Evolutionary conservation across 1,284 basidiomycete genomes (phyloP).

Genomic region (Sporisorium exsertum): DNA sequence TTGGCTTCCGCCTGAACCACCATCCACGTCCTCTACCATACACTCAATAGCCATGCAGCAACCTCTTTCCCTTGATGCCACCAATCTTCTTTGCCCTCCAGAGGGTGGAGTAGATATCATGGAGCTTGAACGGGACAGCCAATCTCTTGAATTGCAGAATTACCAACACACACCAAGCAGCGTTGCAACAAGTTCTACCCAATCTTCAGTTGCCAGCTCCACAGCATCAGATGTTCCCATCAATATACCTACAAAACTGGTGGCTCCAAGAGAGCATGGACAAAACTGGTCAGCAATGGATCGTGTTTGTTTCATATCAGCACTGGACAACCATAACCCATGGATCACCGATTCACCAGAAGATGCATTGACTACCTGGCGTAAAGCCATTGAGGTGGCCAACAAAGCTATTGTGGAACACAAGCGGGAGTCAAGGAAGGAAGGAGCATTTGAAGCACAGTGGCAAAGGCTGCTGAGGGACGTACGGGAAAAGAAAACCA

Average conservation of each 20-base stretch:
- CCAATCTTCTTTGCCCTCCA: neutral
- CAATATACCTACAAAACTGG: neutral
- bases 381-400: neutral
- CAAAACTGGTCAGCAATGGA: constrained; percentile 6
- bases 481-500: neutral
- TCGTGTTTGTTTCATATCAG: constrained; percentile 1
- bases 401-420: neutral
- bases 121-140: neutral
- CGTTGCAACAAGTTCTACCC: neutral
- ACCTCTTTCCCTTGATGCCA: neutral
- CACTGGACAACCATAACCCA: constrained; percentile 8
- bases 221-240: neutral
- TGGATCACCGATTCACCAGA: constrained; percentile 1
- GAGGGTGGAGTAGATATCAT: neutral
- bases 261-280: neutral
- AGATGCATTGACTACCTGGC: neutral
- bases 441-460: constrained; percentile 11
- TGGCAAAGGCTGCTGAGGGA: constrained; percentile 5
- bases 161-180: neutral
- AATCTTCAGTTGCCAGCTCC: neutral
- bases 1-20: neutral
- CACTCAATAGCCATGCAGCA: neutral
- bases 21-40: neutral
- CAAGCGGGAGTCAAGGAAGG: neutral
- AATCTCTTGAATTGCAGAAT: constrained; percentile 2